Evolutionary conservation across 768 basidiomycete genomes (phyloP).

Genomic region (Boletus rubescentipes): DNA sequence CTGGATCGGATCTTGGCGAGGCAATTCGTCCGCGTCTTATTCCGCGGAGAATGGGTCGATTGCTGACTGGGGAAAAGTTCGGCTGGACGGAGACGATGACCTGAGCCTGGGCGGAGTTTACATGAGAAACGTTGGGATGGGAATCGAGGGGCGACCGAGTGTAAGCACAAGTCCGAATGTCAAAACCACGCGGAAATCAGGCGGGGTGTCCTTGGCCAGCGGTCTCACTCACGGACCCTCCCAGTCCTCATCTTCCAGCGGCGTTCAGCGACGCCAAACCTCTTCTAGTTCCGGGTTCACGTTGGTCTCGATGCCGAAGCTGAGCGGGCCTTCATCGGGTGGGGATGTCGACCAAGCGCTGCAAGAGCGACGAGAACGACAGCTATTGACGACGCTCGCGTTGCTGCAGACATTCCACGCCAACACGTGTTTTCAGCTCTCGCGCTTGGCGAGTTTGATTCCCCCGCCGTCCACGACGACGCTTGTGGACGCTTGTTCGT

Average conservation of each 20-base stretch:
- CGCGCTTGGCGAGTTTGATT: conserved; percentile 37
- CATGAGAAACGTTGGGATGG: conserved; percentile 62
- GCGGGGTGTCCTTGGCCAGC: conserved; percentile 47
- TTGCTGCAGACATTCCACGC: conserved; percentile 70
- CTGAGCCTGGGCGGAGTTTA: conserved; percentile 41
- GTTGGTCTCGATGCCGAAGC: conserved; percentile 23
- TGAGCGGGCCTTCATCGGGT: conserved; percentile 22
- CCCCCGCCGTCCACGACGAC: conserved; percentile 5
- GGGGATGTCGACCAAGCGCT: conserved; percentile 10
- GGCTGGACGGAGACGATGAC: conserved; percentile 68
- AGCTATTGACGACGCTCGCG: conserved; percentile 49
- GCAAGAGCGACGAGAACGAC: conserved; percentile 35
- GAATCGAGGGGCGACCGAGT: conserved; percentile 64
- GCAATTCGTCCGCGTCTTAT: conserved; percentile 47
- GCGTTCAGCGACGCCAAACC: conserved; percentile 29
- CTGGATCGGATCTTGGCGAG: conserved; percentile 72
- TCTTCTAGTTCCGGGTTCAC: conserved; percentile 31
- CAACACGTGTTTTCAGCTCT: conserved; percentile 58
- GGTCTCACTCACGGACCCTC: conserved; percentile 34
- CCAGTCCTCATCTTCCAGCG: conserved; percentile 31
- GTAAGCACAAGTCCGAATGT: conserved; percentile 24
- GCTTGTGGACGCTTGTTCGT: background rate
- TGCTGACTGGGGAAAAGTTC: conserved; percentile 54
- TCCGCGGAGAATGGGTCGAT: conserved; percentile 46
- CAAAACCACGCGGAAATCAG: conserved; percentile 43